Conservation (phyloP, 495 filamentous ascomycete species). For the Penicillium crystallinum region DNA sequence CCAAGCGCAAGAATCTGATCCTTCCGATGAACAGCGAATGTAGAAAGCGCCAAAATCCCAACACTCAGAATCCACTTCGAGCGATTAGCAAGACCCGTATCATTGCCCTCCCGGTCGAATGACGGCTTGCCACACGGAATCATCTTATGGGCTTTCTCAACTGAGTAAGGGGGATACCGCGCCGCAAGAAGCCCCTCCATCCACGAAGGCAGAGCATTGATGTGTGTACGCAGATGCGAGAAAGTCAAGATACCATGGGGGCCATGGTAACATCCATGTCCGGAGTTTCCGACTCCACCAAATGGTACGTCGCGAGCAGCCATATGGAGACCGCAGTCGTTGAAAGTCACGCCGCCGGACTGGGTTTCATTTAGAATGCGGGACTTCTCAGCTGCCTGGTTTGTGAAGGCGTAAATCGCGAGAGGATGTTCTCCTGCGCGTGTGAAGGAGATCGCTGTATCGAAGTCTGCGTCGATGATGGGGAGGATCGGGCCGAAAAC, state of each 20-base stretch:
- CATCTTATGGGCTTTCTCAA: slow-evolving; percentile 49
- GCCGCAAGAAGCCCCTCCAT: slow-evolving; percentile 59
- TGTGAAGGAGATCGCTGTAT: slow-evolving; percentile 65
- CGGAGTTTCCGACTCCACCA: slow-evolving; percentile 75
- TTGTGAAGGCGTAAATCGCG: slow-evolving; percentile 72
- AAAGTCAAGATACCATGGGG: slow-evolving; percentile 73
- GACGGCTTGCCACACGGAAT: slow-evolving; percentile 55
- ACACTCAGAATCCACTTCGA: slow-evolving; percentile 13
- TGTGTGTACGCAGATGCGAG: slow-evolving; percentile 56
- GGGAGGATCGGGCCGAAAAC: slow-evolving; percentile 81
- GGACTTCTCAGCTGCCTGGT: slow-evolving; percentile 54
- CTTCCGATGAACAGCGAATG: not conserved
- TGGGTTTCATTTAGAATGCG: slow-evolving; percentile 54
- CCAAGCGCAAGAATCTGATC: not conserved
- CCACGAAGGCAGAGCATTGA: slow-evolving; percentile 32
- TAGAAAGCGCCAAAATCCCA: slow-evolving; percentile 11
- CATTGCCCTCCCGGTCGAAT: slow-evolving; percentile 65
- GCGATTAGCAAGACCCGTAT: not conserved
- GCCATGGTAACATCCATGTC: slow-evolving; percentile 72
- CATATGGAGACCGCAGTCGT: slow-evolving; percentile 69
- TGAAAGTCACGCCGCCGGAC: slow-evolving; percentile 69
- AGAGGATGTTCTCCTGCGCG: slow-evolving; percentile 60
- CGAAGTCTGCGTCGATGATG: slow-evolving; percentile 61
- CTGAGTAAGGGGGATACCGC: slow-evolving; percentile 65
- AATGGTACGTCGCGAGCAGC: slow-evolving; percentile 62